Base-by-base conservation (phyloP, 441 rosid species). In the Populus hybrid region DNA sequence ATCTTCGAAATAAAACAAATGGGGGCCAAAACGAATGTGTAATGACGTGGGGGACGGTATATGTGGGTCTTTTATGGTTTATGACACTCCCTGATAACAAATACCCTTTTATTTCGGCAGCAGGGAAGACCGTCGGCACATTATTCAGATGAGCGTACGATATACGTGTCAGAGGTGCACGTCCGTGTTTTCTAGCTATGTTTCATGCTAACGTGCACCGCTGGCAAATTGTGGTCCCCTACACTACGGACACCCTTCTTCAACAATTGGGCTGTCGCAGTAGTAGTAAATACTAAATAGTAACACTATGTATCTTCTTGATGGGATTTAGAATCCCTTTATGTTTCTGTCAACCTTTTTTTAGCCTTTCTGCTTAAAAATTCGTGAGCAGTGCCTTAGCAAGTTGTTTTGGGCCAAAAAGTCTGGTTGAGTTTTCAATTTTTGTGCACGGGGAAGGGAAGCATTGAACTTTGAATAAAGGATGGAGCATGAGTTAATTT, bases 91-190 rank as follows among this genome's bases (percentile, higher is more conserved):
- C 32, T 30, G 32, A 30, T 30, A 30, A 30, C 32, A 30, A 3
- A 30, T 30, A 30, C 32, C 32, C 38, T 35, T 35, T 42, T 42
- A 42, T 42, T 3, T 42, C 14, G 50, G 5, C 50, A 42, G 50
- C 50, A 42, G 50, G 14, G 14, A 42, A 10, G 5, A 46, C 5
- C 2, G 32, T 30, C 32, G 32, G 32, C 57, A 46, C 57, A 1
- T 54, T 18, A 26, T 70, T 21, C 73, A 71, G 79, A 46, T 71
- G 73, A 35, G 42, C 42, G 66, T 75, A 70, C 75, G 59, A 46
- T 75, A 42, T 40, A 34, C 2, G n/a, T 42, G 78, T 79, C 72
- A 70, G 78, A 68, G 72, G 79, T 70, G 68, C 76, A 71, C 68
- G 66, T 64, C 72, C 50, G 57, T 46, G 18, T 30, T 72, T 8